Evolutionary conservation across 73 alveolate species (phyloP).

Genomic region (Chromera velia): DNA sequence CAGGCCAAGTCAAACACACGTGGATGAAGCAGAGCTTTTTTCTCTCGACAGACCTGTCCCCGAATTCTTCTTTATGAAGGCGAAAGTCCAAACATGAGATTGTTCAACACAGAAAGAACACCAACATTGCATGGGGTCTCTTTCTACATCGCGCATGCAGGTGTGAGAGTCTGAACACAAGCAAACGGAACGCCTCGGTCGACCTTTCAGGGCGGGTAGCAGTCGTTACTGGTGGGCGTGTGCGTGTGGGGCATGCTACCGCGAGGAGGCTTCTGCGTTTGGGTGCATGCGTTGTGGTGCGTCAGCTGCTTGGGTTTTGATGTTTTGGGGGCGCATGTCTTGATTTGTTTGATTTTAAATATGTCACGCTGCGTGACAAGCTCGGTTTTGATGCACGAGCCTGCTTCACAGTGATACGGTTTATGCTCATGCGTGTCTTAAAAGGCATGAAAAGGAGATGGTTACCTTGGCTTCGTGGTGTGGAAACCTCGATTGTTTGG

Average conservation of each 20-base stretch:
- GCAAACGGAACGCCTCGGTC: too few relatives aligned
- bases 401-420: not conserved
- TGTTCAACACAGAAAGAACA: not conserved
- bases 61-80: not conserved
- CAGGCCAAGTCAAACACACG: conserved; percentile 14
- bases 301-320: conserved; percentile 46
- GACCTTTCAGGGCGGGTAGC: conserved; percentile 52
- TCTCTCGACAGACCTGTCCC: not conserved
- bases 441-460: not conserved
- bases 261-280: conserved; percentile 47
- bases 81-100: not conserved
- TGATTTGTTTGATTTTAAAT: conserved; percentile 1
- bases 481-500: conserved; percentile 58
- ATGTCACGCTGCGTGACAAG: not conserved
- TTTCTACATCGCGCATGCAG: too few relatives aligned
- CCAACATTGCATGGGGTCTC: too few relatives aligned
- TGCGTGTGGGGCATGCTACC: conserved; percentile 54
- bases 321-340: conserved; percentile 21
- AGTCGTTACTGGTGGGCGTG: conserved; percentile 56
- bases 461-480: conserved; percentile 37
- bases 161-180: too few relatives aligned
- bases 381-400: not conserved
- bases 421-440: not conserved
- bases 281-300: conserved; percentile 53
- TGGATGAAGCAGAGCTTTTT: not conserved